A percentile compares a stretch with the other conserved stretches of the same genome.
These are phyloP conservation scores for Pseudogymnoascus pannorum DNA, from an alignment of 2,329 filamentous ascomycete species.

Conservation along the genomic window DNA sequence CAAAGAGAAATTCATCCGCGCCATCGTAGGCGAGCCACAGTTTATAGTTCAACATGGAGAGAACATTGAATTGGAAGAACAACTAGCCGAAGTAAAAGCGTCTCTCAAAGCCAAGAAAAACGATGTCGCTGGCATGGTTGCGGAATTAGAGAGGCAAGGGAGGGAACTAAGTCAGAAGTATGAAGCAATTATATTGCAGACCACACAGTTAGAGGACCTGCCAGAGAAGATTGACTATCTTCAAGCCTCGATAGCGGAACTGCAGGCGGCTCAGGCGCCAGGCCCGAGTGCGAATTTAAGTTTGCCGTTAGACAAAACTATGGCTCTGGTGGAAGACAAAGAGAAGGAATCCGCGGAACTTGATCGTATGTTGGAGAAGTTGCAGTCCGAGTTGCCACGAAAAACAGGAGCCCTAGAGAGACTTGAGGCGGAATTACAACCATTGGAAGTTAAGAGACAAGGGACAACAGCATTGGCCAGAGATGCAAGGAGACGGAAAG, in stretches of 20 bases:
- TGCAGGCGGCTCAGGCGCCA: slow-evolving; percentile 37
- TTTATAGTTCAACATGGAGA: slow-evolving; percentile 76
- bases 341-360: slow-evolving; percentile 48
- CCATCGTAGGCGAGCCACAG: slow-evolving; percentile 85
- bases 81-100: slow-evolving; percentile 63
- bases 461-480: slow-evolving; percentile 60
- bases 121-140: slow-evolving; percentile 66
- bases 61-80: slow-evolving; percentile 69
- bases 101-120: slow-evolving; percentile 72
- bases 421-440: slow-evolving; percentile 59
- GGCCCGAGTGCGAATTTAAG: slow-evolving; percentile 41
- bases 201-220: slow-evolving; percentile 41
- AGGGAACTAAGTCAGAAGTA: slow-evolving; percentile 50
- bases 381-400: slow-evolving; percentile 54
- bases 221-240: slow-evolving; percentile 43
- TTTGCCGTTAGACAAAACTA: slow-evolving; percentile 51
- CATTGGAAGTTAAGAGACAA: slow-evolving; percentile 59
- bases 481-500: slow-evolving; percentile 62
- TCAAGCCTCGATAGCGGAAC: slow-evolving; percentile 39
- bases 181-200: slow-evolving; percentile 43
- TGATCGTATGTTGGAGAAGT: slow-evolving; percentile 55
- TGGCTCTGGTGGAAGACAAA: slow-evolving; percentile 43
- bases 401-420: slow-evolving; percentile 62
- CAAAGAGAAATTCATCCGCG: slow-evolving; percentile 93
- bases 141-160: slow-evolving; percentile 60